Conservation (phyloP, 345 rosid genomes). For the Ceriops decandra region DNA sequence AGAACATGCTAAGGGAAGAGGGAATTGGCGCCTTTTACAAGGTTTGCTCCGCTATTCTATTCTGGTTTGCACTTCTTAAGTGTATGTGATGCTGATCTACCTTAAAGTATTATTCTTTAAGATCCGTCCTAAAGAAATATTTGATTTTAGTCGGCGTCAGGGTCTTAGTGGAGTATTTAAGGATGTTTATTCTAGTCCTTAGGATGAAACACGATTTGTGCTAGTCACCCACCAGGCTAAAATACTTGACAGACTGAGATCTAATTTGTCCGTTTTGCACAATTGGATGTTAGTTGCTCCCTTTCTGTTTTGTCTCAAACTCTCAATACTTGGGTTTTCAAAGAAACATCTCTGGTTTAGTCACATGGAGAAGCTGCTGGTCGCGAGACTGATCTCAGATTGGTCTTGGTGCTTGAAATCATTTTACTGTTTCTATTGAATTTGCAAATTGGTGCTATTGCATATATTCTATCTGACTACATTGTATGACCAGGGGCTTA, state of each 20-base stretch:
- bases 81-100: background rate
- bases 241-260: too few relatives aligned
- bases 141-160: background rate
- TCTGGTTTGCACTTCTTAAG: background rate
- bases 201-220: background rate
- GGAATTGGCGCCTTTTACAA: conserved; percentile 91
- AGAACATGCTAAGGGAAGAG: conserved; percentile 75
- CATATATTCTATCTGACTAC: background rate
- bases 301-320: too few relatives aligned
- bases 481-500: conserved; percentile 53
- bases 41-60: conserved; percentile 37
- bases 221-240: too few relatives aligned
- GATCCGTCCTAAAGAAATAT: background rate
- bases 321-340: too few relatives aligned
- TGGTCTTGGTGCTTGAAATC: too few relatives aligned
- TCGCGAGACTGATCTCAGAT: background rate
- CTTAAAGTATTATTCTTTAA: background rate
- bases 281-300: too few relatives aligned
- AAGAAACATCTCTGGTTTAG: too few relatives aligned
- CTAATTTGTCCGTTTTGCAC: too few relatives aligned
- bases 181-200: background rate
- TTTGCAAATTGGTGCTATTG: background rate
- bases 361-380: background rate
- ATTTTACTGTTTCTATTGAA: background rate
- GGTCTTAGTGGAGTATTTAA: background rate